Percentiles rank a stretch among this genome's conserved stretches.
These are phyloP conservation scores for Carex myosuroides DNA, from an alignment of 176 grass and related monocot genomes.

Conservation along the genomic window DNA sequence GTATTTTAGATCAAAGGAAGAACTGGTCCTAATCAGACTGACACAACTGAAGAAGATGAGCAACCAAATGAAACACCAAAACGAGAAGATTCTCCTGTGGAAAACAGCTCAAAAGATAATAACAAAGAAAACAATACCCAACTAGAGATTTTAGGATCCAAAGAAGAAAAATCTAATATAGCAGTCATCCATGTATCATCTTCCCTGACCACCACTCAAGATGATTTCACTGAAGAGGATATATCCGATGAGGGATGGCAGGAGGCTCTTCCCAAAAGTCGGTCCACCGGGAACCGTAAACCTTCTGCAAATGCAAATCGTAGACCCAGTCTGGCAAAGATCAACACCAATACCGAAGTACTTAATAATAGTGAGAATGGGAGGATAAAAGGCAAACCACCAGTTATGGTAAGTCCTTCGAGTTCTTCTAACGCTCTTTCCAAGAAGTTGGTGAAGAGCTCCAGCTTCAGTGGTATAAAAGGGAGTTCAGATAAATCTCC, in stretches of 20 bases:
- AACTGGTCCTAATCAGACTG: constrained; percentile 52
- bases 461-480: constrained; percentile 58
- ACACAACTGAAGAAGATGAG: constrained; percentile 60
- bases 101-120: constrained; percentile 42
- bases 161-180: constrained; percentile 48
- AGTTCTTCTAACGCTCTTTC: constrained; percentile 53
- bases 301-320: constrained; percentile 40
- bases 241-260: constrained; percentile 88
- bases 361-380: constrained; percentile 55
- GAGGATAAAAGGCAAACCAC: constrained; percentile 49
- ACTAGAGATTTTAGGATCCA: constrained; percentile 39
- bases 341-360: constrained; percentile 51
- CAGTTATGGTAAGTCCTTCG: constrained; percentile 49
- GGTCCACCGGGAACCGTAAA: constrained; percentile 47
- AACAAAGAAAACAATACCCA: constrained; percentile 53
- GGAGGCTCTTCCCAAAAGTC: constrained; percentile 78
- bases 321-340: constrained; percentile 70
- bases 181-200: constrained; percentile 29
- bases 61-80: constrained; percentile 44
- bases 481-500: constrained; percentile 47
- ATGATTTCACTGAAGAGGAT: constrained; percentile 53
- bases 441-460: constrained; percentile 78
- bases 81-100: constrained; percentile 28
- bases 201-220: constrained; percentile 17
- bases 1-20: constrained; percentile 68